Evolutionary conservation across 1,139 yeast genomes (phyloP), one percentile per base, ranked within the genome.

Genomic region (Yamadazyma siamensis): DNA sequence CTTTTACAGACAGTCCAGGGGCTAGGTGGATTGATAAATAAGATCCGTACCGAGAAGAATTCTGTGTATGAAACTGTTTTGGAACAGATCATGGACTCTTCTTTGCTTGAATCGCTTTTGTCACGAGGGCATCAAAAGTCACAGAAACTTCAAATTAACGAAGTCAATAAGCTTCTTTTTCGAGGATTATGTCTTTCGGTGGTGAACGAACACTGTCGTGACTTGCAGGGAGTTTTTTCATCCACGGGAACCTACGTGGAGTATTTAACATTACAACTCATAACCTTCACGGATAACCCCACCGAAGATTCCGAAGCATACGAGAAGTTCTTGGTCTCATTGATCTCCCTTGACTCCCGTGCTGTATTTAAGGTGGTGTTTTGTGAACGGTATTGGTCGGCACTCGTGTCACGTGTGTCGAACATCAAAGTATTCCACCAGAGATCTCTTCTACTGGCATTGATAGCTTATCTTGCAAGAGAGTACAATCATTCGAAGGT

Each of bases 91-190:
- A n/a, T n/a, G n/a, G n/a, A n/a, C n/a, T n/a, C n/a, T n/a, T n/a
- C n/a, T n/a, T n/a, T n/a, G n/a, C n/a, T n/a, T n/a, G n/a, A n/a
- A n/a, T n/a, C n/a, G n/a, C n/a, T n/a, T n/a, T n/a, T n/a, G n/a
- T n/a, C n/a, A n/a, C n/a, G n/a, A n/a, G n/a, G n/a, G n/a, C n/a
- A n/a, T n/a, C n/a, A n/a, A n/a, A n/a, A n/a, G n/a, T n/a, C n/a
- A n/a, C n/a, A n/a, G n/a, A n/a, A 23, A 12, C 17, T 13, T 29
- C 19, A 57, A 27, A 26, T 42, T 6, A 56, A 50, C 29, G 73
- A 66, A 34, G 39, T 65, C 9, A 69, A 65, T 31, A 63, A 60
- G 33, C 41, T 66, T 6, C 12, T 68, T 5, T 66, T 59, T 40
- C 61, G 52, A 31, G 73, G 74, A 0, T 51, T 45, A 28, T 33